Evolutionary conservation across 2,329 filamentous ascomycete genomes (phyloP).

Genomic region (Clonostachys byssicola): DNA sequence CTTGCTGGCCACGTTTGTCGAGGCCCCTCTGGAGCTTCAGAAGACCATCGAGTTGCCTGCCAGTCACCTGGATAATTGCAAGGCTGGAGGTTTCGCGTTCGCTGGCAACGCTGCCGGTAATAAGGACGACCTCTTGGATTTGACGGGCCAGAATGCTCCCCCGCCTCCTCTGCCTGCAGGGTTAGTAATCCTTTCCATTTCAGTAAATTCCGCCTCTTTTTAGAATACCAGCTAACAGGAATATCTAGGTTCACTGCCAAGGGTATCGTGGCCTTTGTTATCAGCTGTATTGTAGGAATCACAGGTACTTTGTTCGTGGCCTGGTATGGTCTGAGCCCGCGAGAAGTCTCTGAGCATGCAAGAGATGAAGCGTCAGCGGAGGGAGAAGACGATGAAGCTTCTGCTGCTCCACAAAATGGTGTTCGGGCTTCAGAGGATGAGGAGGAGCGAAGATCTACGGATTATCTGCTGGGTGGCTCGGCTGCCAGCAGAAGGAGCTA

Average conservation of each 20-base stretch:
- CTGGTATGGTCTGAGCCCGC: conserved; percentile 52
- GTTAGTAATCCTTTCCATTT: neutral
- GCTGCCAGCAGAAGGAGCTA: too few species aligned
- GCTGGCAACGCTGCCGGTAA: conserved; percentile 59
- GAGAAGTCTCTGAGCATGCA: neutral
- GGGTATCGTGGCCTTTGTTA: conserved; percentile 71
- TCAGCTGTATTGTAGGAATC: conserved; percentile 65
- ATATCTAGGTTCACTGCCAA: conserved; percentile 55
- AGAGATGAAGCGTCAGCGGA: too few species aligned
- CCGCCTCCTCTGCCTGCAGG: conserved; percentile 11
- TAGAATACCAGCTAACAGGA: too few species aligned
- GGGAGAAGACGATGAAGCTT: too few species aligned
- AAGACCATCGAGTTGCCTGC: conserved; percentile 12
- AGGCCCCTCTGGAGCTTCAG: conserved; percentile 41
- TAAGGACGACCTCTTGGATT: conserved; percentile 44
- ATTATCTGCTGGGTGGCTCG: too few species aligned
- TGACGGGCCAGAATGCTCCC: conserved; percentile 16
- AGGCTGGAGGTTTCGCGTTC: conserved; percentile 31
- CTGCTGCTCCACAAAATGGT: too few species aligned
- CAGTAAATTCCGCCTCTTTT: too few species aligned
- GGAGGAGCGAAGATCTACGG: too few species aligned
- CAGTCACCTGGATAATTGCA: conserved; percentile 35
- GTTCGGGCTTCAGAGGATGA: too few species aligned
- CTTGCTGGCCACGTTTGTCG: conserved; percentile 61
- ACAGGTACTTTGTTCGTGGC: conserved; percentile 63